Conservation (phyloP, 108 stramenopile genomes). For the Pelagomonas calceolata region DNA sequence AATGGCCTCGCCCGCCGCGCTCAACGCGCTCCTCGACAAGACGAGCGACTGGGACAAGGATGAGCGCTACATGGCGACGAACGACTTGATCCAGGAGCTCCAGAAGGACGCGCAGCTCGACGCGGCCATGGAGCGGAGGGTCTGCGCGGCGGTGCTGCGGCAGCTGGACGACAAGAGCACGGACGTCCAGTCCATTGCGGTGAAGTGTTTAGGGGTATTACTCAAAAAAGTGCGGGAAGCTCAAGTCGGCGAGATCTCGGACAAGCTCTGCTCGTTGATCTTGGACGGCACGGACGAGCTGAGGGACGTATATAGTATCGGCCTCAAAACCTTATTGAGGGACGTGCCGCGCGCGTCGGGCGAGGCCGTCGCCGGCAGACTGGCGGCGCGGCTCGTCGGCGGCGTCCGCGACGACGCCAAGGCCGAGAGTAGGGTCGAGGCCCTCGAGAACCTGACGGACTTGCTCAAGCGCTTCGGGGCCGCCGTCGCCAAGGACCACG, state of each 20-base stretch:
- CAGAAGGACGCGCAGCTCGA: slow-evolving; percentile 38
- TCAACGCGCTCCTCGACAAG: slow-evolving; percentile 27
- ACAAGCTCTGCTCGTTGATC: slow-evolving; percentile 69
- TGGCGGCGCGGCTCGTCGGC: not conserved
- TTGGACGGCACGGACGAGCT: slow-evolving; percentile 81
- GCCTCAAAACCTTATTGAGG: slow-evolving; percentile 84
- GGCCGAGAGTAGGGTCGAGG: slow-evolving; percentile 45
- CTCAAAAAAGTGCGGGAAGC: slow-evolving; percentile 86
- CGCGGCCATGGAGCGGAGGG: slow-evolving; percentile 58
- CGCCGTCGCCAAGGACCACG: slow-evolving; percentile 54
- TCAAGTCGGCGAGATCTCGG: slow-evolving; percentile 49
- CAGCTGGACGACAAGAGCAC: slow-evolving; percentile 40
- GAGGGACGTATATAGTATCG: slow-evolving; percentile 93
- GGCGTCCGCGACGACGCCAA: slow-evolving; percentile 11
- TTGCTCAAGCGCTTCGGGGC: slow-evolving; percentile 76
- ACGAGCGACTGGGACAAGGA: slow-evolving; percentile 46
- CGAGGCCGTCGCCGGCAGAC: not conserved
- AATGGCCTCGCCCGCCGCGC: too few species aligned
- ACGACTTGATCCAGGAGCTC: slow-evolving; percentile 82
- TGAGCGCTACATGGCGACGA: slow-evolving; percentile 97
- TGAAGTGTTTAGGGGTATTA: slow-evolving; percentile 83
- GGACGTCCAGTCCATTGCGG: slow-evolving; percentile 92
- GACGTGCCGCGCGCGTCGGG: slow-evolving; percentile 77
- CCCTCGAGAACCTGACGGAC: slow-evolving; percentile 78
- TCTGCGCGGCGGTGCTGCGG: not conserved